Evolutionary conservation across 257 asterid species (phyloP).

Genomic region (Primulina huaijiensis): DNA sequence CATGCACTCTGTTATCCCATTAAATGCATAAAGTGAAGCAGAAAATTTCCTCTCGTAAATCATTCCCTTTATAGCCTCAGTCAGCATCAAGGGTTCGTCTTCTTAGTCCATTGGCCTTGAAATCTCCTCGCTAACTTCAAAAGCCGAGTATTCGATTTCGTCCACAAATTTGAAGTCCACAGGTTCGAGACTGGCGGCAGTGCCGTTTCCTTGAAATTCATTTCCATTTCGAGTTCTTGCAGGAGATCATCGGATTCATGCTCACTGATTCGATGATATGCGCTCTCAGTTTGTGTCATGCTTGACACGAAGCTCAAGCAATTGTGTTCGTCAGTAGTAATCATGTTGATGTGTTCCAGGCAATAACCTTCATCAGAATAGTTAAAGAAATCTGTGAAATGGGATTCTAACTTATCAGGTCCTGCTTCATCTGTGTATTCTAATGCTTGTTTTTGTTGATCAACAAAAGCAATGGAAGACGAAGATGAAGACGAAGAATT

Average conservation of each 20-base stretch:
- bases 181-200: constrained; percentile 24
- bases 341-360: constrained; percentile 11
- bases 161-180: constrained; percentile 67
- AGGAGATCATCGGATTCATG: constrained; percentile 27
- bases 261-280: constrained; percentile 17
- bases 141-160: constrained; percentile 60
- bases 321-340: constrained; percentile 1
- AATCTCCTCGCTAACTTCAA: constrained; percentile 61
- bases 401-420: constrained; percentile 41
- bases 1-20: constrained; percentile 71
- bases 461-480: constrained; percentile 10
- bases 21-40: constrained; percentile 69
- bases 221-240: constrained; percentile 32
- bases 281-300: constrained; percentile 10
- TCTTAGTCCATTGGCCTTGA: constrained; percentile 32
- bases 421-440: constrained; percentile 19
- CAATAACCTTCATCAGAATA: constrained; percentile 36
- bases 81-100: constrained; percentile 38
- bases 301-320: constrained; percentile 22
- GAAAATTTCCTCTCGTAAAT: constrained; percentile 75
- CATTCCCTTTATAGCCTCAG: constrained; percentile 69
- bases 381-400: constrained; percentile 53
- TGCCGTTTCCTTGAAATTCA: constrained; percentile 23
- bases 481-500: constrained; percentile 19
- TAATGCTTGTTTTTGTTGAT: constrained; percentile 18